Evolutionary conservation across 164 flowering plant species (phyloP), one percentile per base, ranked within the genome.

Genomic region (Tetrastigma voinierianum): DNA sequence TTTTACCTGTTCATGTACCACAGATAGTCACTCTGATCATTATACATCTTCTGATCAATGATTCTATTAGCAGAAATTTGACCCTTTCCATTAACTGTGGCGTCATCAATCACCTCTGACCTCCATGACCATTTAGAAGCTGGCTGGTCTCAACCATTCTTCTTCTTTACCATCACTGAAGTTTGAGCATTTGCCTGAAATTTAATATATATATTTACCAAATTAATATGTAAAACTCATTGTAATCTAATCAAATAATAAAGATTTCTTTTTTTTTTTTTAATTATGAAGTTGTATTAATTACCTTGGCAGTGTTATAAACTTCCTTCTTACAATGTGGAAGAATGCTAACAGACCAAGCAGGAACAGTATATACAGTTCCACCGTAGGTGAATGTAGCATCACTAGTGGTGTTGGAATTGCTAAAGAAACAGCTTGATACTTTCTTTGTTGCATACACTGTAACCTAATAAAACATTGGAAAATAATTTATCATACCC

Each of bases 1-100:
- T 24, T n/a, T 61, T 74, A 90, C 94, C 78, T 84, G 13, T 93
- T 86, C 83, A 83, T 87, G 78, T 89, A 91, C 93, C 93, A 91
- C 23, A 93, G 51, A 67, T 93, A 93, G 57, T 93, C 96, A 71
- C 86, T 83, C 1, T 51, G 40, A 67, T 87, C 95, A 46, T 70
- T 75, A 2, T 79, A 53, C 0, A 64, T 66, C 59, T 85, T 87
- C 23, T 92, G 96, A 32, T 90, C 98, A 18, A 86, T 2, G 15
- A 92, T 73, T 8, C 24, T 5, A 6, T 18, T 73, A 0, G 72
- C 65, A 12, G 70, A 3, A 18, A 70, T 19, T 0, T 74, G 6
- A n/a, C 84, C 89, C 21, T 69, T 73, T 8, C 87, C 90, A 2
- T 16, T 59, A 0, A 71, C 14, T 0, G 70, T 68, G 8, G 72